These are phyloP conservation scores for Termitomyces heimii DNA, from an alignment of 768 basidiomycete genomes.

Conservation along the genomic window DNA sequence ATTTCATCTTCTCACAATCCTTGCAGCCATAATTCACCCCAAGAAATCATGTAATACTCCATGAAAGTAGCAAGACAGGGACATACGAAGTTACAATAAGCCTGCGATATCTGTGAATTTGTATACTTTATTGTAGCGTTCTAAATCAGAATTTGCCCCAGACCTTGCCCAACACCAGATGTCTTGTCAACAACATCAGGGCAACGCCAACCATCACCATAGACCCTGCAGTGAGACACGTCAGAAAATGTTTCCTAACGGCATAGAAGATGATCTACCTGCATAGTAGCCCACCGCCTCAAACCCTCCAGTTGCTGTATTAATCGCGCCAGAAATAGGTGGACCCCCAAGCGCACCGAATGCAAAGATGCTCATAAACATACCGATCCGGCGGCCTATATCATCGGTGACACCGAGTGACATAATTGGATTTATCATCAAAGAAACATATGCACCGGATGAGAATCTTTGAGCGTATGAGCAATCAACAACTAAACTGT, in stretches of 20 bases:
- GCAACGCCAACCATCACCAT: constrained; percentile 13
- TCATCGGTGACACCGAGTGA: constrained; percentile 55
- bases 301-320: constrained; percentile 45
- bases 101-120: background rate
- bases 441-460: constrained; percentile 56
- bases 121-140: no score
- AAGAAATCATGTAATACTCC: background rate
- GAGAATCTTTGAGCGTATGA: constrained; percentile 35
- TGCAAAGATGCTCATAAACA: constrained; percentile 55
- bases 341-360: constrained; percentile 64
- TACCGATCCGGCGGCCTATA: constrained; percentile 59
- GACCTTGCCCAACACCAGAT: constrained; percentile 11
- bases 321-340: constrained; percentile 70
- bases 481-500: background rate
- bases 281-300: constrained; percentile 37
- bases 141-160: constrained; percentile 13
- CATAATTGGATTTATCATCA: constrained; percentile 53
- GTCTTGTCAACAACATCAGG: constrained; percentile 12
- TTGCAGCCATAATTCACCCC: background rate
- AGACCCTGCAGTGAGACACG: constrained; percentile 7
- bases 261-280: constrained; percentile 2
- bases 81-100: background rate
- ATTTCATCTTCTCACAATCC: no score
- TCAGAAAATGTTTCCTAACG: background rate
- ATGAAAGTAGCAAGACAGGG: background rate